These are phyloP conservation scores for Parasitella parasitica DNA, from an alignment of 371 early-diverging fungal genomes.

Conservation along the genomic window DNA sequence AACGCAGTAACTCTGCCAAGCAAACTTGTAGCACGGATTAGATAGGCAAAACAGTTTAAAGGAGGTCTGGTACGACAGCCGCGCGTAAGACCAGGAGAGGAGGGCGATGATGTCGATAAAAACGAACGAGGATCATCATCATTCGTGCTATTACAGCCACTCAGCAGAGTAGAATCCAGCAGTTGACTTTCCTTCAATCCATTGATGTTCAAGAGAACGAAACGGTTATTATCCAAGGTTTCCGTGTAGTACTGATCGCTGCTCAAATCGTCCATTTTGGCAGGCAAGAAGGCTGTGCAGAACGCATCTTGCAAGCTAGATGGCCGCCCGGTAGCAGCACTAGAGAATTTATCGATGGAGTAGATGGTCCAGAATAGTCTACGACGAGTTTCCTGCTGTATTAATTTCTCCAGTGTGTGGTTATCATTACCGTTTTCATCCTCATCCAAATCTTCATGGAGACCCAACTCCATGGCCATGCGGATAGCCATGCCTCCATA, in stretches of 20 bases:
- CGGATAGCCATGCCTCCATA: slow-evolving; percentile 68
- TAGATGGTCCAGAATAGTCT: slow-evolving; percentile 30
- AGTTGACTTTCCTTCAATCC: slow-evolving; percentile 31
- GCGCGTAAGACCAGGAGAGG: too few relatives aligned
- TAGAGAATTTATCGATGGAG: slow-evolving; percentile 24
- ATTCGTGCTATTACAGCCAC: neutral
- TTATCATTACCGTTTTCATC: slow-evolving; percentile 16
- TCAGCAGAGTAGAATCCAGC: slow-evolving; percentile 12
- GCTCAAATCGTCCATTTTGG: slow-evolving; percentile 20
- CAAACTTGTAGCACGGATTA: slow-evolving; percentile 24
- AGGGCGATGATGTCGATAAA: neutral
- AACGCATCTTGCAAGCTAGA: slow-evolving; percentile 54
- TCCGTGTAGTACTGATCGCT: slow-evolving; percentile 35
- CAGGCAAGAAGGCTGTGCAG: slow-evolving; percentile 55
- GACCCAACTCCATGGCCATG: slow-evolving; percentile 57
- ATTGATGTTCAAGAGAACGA: slow-evolving; percentile 28
- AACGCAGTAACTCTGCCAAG: slow-evolving; percentile 51
- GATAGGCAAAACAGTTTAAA: slow-evolving; percentile 23
- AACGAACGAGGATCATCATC: neutral
- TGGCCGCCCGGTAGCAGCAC: slow-evolving; percentile 25
- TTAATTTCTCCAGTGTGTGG: slow-evolving; percentile 34
- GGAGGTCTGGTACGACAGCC: neutral
- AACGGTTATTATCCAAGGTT: slow-evolving; percentile 25
- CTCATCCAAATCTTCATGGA: slow-evolving; percentile 52
- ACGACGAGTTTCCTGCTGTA: slow-evolving; percentile 23